Evolutionary conservation across 176 grass and related monocot genomes (phyloP).

Genomic region (Eremochloa ophiuroides): DNA sequence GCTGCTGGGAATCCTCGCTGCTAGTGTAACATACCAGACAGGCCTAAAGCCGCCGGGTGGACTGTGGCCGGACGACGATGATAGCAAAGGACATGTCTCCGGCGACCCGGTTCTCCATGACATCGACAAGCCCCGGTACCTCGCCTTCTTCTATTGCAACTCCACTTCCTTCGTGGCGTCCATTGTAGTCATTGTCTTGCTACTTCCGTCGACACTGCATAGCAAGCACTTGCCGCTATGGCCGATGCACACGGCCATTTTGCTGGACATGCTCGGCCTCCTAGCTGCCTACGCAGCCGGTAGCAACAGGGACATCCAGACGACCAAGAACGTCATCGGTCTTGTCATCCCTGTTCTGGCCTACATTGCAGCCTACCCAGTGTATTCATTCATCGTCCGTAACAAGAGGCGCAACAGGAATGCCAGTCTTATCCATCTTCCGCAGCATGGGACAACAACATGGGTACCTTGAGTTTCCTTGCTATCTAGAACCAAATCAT

Average conservation of each 20-base stretch:
- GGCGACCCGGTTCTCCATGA: neutral
- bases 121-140: neutral
- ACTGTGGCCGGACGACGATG: neutral
- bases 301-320: conserved; percentile 16
- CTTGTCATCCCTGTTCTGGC: conserved; percentile 28
- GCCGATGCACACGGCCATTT: conserved; percentile 30
- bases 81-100: neutral
- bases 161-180: conserved; percentile 40
- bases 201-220: neutral
- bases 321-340: conserved; percentile 28
- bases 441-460: neutral
- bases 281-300: conserved; percentile 55
- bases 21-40: conserved; percentile 38
- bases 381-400: neutral
- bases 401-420: neutral
- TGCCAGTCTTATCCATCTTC: neutral
- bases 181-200: conserved; percentile 28
- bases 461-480: neutral
- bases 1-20: conserved; percentile 31
- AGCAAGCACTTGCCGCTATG: neutral
- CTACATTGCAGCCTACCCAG: conserved; percentile 13
- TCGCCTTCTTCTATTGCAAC: conserved; percentile 47
- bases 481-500: neutral
- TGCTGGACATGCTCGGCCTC: conserved; percentile 44
- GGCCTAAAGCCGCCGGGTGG: conserved; percentile 30